Evolutionary conservation across 1,284 basidiomycete species (phyloP).

Genomic region (Leccinum pachyderme): DNA sequence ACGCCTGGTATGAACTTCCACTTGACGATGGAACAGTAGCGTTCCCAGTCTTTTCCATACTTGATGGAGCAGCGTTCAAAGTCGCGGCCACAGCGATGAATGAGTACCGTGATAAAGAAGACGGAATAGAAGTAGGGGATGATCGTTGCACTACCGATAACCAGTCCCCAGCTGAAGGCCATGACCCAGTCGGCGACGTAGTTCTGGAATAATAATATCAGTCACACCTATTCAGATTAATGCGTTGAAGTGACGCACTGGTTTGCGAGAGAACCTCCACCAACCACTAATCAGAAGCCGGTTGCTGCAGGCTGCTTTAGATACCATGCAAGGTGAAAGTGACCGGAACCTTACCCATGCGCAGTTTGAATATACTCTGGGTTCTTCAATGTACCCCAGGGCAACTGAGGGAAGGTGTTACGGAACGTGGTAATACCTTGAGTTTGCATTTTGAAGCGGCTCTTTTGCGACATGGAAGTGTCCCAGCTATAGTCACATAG

Average conservation of each 20-base stretch:
- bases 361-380: constrained; percentile 92
- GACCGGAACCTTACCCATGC: constrained; percentile 63
- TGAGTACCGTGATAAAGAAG: constrained; percentile 88
- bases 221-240: neutral
- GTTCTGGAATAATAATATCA: constrained; percentile 46
- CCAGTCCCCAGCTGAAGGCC: constrained; percentile 87
- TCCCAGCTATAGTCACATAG: constrained; percentile 66
- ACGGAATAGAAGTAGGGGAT: constrained; percentile 97
- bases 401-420: constrained; percentile 92
- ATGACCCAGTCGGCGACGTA: constrained; percentile 89
- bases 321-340: neutral
- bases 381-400: constrained; percentile 83
- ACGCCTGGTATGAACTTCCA: constrained; percentile 87
- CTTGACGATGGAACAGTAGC: constrained; percentile 82
- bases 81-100: constrained; percentile 87
- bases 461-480: constrained; percentile 95
- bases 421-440: constrained; percentile 86
- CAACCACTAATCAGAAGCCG: constrained; percentile 83
- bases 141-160: constrained; percentile 78
- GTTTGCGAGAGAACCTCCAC: constrained; percentile 91
- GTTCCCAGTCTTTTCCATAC: constrained; percentile 95
- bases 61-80: constrained; percentile 91
- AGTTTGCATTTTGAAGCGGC: constrained; percentile 95
- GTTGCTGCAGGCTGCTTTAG: constrained; percentile 49
- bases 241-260: constrained; percentile 45